These are phyloP conservation scores for Clohesyomyces aquaticus DNA, from an alignment of 495 filamentous ascomycete genomes.

Conservation along the genomic window DNA sequence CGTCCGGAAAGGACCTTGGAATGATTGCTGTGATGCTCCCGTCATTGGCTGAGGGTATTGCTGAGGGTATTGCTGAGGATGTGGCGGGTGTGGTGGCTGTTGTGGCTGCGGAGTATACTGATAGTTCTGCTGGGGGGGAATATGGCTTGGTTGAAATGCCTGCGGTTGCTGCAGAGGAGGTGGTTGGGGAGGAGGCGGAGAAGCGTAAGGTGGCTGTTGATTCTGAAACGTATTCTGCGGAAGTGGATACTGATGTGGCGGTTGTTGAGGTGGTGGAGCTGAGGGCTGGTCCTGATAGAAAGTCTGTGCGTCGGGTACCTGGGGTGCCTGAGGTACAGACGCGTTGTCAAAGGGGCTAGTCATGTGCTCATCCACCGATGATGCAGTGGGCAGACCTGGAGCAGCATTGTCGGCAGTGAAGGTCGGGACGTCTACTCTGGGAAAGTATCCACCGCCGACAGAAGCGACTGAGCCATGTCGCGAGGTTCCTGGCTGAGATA, in stretches of 20 bases:
- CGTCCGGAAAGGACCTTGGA: constrained; percentile 43
- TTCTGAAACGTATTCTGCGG: constrained; percentile 6
- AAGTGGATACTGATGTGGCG: constrained; percentile 10
- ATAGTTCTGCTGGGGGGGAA: constrained; percentile 24
- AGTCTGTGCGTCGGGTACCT: constrained; percentile 24
- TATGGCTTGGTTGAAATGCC: constrained; percentile 45
- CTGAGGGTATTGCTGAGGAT: constrained; percentile 30
- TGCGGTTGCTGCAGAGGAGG: constrained; percentile 31
- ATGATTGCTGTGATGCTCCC: constrained; percentile 24
- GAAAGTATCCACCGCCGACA: constrained; percentile 60
- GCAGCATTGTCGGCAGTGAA: constrained; percentile 43
- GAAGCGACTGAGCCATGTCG: constrained; percentile 44
- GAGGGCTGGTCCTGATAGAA: constrained; percentile 36
- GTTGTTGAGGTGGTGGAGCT: constrained; percentile 20
- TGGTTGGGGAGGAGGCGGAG: constrained; percentile 1
- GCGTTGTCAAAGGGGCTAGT: constrained; percentile 17
- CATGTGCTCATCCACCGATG: constrained; percentile 32
- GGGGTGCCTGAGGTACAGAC: constrained; percentile 22
- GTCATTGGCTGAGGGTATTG: constrained; percentile 41
- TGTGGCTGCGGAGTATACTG: constrained; percentile 18
- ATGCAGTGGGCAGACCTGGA: constrained; percentile 32
- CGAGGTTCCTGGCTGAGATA: constrained; percentile 40
- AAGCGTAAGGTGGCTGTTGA: constrained; percentile 25
- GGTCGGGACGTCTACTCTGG: constrained; percentile 48
- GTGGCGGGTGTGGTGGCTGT: constrained; percentile 12